Base-by-base conservation (phyloP, 352 stramenopile genomes). In the Phytopythium oedochilum region DNA sequence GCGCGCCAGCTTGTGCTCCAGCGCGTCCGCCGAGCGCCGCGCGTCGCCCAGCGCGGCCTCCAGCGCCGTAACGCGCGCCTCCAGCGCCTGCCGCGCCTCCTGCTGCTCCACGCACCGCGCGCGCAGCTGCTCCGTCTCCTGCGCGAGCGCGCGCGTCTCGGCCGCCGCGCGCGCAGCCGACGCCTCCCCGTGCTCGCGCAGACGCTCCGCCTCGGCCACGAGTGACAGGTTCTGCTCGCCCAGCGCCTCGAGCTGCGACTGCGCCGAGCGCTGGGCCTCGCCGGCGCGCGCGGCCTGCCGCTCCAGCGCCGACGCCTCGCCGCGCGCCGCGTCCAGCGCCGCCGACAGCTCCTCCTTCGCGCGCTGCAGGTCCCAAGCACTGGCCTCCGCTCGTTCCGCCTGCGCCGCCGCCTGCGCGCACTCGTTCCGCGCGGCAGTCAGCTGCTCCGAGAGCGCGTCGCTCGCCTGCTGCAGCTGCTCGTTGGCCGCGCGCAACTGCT, bases 1-100 rank as follows among this genome's bases (percentile, higher is more conserved):
- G 34, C 78, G 71, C 26, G 64, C 61, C 15, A 86, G 61, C 57
- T 85, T 88, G n/a, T 88, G 71, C 49, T 90, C 82, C 4, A 90
- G 48, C n/a, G 86, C 69, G 36, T 86, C 73, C 50, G 68, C 86
- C n/a, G 81, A 80, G 17, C 59, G 66, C 55, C 85, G 84, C 5
- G 79, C 85, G 31, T 83, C 72, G 28, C 86, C 67, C 53, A 89
- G 51, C 23, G 78, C 66, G 4, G 31, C 53, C 71, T 89, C 78
- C 8, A 92, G 60, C 36, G 86, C 75, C 15, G 66, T 66, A 48
- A 76, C 75, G 17, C 65, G 72, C 58, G 80, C 70, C 25, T 83
- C 71, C 22, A 88, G 55, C 25, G 52, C 56, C 31, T 68, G 59
- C 43, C 71, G 74, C 40, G 70, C 63, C 6, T 74, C 64, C 53